These are phyloP conservation scores for Alternaria panax DNA, from an alignment of 2,329 filamentous ascomycete species.

Conservation along the genomic window DNA sequence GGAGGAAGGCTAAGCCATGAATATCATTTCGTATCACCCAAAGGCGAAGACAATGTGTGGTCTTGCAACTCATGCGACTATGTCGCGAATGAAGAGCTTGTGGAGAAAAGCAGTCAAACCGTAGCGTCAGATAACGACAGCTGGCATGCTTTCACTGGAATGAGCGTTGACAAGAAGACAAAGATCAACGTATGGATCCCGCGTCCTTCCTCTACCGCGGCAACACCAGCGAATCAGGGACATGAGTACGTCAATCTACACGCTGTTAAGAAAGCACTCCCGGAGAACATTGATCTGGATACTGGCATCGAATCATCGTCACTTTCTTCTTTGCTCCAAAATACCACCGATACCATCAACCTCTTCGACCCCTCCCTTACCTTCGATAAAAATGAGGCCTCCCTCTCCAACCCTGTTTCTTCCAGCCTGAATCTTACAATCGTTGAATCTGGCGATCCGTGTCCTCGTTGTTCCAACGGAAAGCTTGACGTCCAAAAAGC, in stretches of 20 bases:
- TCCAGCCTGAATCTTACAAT: slow-evolving; percentile 65
- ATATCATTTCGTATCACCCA: slow-evolving; percentile 81
- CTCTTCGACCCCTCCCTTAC: slow-evolving; percentile 30
- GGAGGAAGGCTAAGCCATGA: slow-evolving; percentile 93
- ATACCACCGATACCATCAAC: slow-evolving; percentile 20
- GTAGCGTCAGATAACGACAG: slow-evolving; percentile 23
- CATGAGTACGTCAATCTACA: slow-evolving; percentile 61
- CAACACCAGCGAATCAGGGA: slow-evolving; percentile 15
- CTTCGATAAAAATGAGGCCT: background rate
- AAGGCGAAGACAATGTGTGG: slow-evolving; percentile 86
- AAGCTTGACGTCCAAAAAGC: slow-evolving; percentile 72
- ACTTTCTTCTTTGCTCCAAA: slow-evolving; percentile 28
- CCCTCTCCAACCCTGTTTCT: slow-evolving; percentile 4
- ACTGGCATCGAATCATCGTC: slow-evolving; percentile 65
- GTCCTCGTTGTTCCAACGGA: slow-evolving; percentile 72
- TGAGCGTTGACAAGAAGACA: slow-evolving; percentile 71
- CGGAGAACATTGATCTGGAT: slow-evolving; percentile 69
- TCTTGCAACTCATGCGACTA: slow-evolving; percentile 77
- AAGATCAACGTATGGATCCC: slow-evolving; percentile 66
- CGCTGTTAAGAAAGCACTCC: slow-evolving; percentile 67
- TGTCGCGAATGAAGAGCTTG: slow-evolving; percentile 88
- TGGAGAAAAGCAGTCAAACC: slow-evolving; percentile 50
- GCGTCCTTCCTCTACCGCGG: background rate
- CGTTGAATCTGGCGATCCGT: slow-evolving; percentile 72
- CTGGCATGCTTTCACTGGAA: slow-evolving; percentile 64